Percentiles rank a stretch among this genome's conserved stretches.
phyloP scores from a whole-genome alignment of 1,284 basidiomycete genomes.

The Ceratobasidium sp. region DNA sequence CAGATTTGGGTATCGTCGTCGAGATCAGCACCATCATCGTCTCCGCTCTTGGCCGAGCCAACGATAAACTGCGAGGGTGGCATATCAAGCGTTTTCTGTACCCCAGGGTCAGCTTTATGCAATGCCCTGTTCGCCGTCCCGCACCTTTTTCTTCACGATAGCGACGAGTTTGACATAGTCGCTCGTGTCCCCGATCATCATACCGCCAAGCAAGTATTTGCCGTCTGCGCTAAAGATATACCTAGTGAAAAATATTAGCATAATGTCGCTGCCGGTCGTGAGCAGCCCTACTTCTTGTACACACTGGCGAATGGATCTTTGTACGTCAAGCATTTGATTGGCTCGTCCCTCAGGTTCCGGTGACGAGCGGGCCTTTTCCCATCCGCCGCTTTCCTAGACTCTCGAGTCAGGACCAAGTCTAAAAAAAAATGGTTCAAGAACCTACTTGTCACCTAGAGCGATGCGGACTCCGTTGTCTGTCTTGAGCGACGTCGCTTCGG shows the following conservation, averaged over 20 bases:
- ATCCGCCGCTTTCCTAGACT: background rate
- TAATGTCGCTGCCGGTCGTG: background rate
- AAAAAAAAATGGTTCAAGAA: too few species aligned
- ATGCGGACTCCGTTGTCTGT: background rate
- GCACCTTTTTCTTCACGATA: conserved; percentile 72
- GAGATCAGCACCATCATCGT: conserved; percentile 68
- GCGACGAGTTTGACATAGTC: conserved; percentile 76
- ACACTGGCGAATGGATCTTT: conserved; percentile 72
- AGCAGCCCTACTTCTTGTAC: conserved; percentile 67
- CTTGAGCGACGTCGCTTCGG: background rate
- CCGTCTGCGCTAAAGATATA: conserved; percentile 80
- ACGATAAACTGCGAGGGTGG: conserved; percentile 73
- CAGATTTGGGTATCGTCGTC: conserved; percentile 78
- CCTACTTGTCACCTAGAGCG: conserved; percentile 9
- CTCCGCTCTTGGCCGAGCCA: conserved; percentile 60
- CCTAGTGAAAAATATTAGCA: conserved; percentile 44
- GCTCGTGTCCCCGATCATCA: conserved; percentile 80
- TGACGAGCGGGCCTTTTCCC: background rate
- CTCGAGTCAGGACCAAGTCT: too few species aligned
- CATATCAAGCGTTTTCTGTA: conserved; percentile 66
- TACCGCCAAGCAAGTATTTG: conserved; percentile 75
- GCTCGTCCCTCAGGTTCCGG: conserved; percentile 50
- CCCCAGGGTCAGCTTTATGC: conserved; percentile 3
- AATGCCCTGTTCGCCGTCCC: background rate
- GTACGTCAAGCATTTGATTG: conserved; percentile 71